Percentiles rank a stretch among this genome's conserved stretches.
Evolutionary conservation across 179 eudicot genomes (phyloP).

Genomic region (Spinacia oleracea): DNA sequence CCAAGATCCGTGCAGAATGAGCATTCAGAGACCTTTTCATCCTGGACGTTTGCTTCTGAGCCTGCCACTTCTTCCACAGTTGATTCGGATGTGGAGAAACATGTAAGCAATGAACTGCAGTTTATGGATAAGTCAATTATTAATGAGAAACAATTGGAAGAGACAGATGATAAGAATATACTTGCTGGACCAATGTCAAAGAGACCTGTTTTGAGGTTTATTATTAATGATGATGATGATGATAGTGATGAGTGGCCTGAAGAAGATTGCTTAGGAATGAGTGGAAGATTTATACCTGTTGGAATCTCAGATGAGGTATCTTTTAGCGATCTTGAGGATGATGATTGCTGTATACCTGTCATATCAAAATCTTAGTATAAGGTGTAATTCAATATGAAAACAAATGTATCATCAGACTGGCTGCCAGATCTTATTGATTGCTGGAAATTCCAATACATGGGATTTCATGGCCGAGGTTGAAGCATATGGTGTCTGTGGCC

Average conservation of each 20-base stretch:
- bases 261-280: conserved; percentile 57
- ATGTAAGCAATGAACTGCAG: conserved; percentile 40
- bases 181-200: conserved; percentile 33
- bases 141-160: conserved; percentile 45
- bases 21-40: conserved; percentile 33
- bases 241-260: conserved; percentile 80
- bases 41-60: conserved; percentile 41
- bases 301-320: conserved; percentile 77
- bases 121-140: conserved; percentile 48
- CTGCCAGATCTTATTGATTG: conserved; percentile 1
- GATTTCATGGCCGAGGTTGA: conserved; percentile 4
- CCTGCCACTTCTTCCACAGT: conserved; percentile 36
- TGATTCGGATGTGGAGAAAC: conserved; percentile 56
- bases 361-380: conserved; percentile 35
- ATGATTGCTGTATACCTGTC: conserved; percentile 58
- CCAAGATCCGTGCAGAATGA: conserved; percentile 34
- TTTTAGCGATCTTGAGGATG: conserved; percentile 91
- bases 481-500: conserved; percentile 2
- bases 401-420: conserved; percentile 12
- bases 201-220: conserved; percentile 34
- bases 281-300: conserved; percentile 31
- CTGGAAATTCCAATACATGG: not conserved
- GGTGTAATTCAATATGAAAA: conserved; percentile 32
- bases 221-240: conserved; percentile 58
- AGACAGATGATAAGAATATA: conserved; percentile 28